Percentiles rank a stretch among this genome's conserved stretches.
phyloP scores from a whole-genome alignment of 139 green algal genomes.

The Raphidocelis subcapitata region DNA sequence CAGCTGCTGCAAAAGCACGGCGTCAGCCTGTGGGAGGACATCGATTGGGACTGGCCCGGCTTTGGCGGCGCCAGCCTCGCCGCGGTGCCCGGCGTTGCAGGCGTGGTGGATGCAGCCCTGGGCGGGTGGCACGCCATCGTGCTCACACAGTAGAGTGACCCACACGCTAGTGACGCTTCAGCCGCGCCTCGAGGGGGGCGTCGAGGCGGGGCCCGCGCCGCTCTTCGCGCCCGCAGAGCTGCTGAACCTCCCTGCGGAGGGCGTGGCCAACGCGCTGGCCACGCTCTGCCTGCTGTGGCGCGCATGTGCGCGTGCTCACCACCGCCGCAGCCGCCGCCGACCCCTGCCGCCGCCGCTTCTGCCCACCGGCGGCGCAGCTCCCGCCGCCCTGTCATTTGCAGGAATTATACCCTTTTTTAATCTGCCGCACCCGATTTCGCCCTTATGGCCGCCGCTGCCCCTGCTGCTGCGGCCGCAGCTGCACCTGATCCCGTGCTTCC shows the following conservation, averaged over 20 bases:
- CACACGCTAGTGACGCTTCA: too few relatives aligned
- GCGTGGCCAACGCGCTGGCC: constrained; percentile 32
- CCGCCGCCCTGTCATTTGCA: too few relatives aligned
- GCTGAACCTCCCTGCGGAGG: constrained; percentile 29
- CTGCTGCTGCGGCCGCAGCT: too few relatives aligned
- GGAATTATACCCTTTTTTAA: too few relatives aligned
- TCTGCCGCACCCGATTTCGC: too few relatives aligned
- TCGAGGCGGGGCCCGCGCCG: background rate
- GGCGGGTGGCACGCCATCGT: constrained; percentile 53
- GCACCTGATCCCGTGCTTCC: too few relatives aligned
- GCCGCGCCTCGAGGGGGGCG: constrained; percentile 7
- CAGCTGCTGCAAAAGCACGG: constrained; percentile 4
- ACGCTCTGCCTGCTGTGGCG: too few relatives aligned
- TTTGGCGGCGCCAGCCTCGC: constrained; percentile 39
- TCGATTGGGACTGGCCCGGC: constrained; percentile 38
- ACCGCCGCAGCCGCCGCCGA: too few relatives aligned
- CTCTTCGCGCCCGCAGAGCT: constrained; percentile 33
- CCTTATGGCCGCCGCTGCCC: too few relatives aligned
- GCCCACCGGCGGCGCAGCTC: too few relatives aligned
- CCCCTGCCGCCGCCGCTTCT: too few relatives aligned
- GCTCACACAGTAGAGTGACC: constrained; percentile 15
- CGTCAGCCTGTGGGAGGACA: constrained; percentile 12
- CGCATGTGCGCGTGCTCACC: too few relatives aligned
- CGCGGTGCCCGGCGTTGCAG: constrained; percentile 35
- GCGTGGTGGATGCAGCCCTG: constrained; percentile 39